phyloP scores from a whole-genome alignment of 345 rosid species.

The Aegle marmelos region DNA sequence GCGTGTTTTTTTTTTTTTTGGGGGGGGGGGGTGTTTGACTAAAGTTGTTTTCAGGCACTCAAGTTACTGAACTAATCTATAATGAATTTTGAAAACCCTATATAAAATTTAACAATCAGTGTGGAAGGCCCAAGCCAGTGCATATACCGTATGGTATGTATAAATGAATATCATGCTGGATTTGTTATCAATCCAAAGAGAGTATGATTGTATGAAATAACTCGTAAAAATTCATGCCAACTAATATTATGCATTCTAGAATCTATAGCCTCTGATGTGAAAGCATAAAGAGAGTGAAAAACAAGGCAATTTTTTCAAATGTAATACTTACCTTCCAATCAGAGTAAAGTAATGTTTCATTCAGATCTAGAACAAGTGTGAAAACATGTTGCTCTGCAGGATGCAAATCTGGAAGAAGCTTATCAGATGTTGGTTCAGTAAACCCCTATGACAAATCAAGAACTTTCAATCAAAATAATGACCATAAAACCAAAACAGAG shows the following conservation, averaged over 20 bases:
- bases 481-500: constrained; percentile 4
- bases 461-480: not conserved
- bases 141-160: not conserved
- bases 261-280: not conserved
- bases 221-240: not conserved
- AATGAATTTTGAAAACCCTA: not conserved
- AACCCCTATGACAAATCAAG: constrained; percentile 47
- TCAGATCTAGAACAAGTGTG: constrained; percentile 94
- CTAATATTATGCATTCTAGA: not conserved
- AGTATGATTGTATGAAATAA: not conserved
- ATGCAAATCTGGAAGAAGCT: constrained; percentile 97
- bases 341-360: constrained; percentile 81
- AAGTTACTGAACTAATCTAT: not conserved
- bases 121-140: not conserved
- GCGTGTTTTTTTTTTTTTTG: too few relatives aligned
- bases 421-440: constrained; percentile 92
- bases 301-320: not conserved
- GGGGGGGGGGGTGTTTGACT: not conserved
- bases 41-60: not conserved
- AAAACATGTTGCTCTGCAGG: constrained; percentile 80
- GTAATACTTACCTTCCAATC: constrained; percentile 80
- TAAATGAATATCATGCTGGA: not conserved
- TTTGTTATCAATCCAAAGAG: not conserved
- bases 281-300: not conserved
- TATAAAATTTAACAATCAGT: not conserved